Evolutionary conservation across 192 early-diverging fungal species (phyloP), one percentile per base, ranked within the genome.

Genomic region (Nowakowskiella sp.): DNA sequence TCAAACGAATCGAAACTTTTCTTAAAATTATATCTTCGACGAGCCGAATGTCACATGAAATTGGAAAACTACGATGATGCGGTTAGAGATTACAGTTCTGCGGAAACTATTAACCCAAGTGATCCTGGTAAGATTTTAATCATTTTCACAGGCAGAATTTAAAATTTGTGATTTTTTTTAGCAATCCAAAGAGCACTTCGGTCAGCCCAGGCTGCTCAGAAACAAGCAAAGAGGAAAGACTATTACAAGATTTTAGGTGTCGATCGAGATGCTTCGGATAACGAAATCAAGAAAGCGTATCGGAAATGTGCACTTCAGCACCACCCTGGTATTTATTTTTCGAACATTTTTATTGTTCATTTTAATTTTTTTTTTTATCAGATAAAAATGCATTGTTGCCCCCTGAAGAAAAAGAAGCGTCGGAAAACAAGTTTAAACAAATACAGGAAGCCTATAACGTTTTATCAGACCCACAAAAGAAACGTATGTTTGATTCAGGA

Each of bases 241-340:
- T 97, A 94, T 59, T 99, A 99, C 70, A 83, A 92, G 66, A 86
- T 96, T 51, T 63, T 99, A 13, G 89, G 84, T 6, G 64, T 94
- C 19, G 25, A 65, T 6, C 86, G 85, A 62, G 68, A 74, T 36
- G 88, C 91, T 7, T 64, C 65, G 23, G 92, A 96, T 13, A 78
- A 77, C 32, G 78, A 76, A 30, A 67, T 80, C 53, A 78, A 76
- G 42, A 80, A 75, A 43, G 69, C 76, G 21, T 80, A 76, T 51
- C 52, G 76, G 2, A 77, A 73, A 43, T 70, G 88, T 9, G 92
- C 91, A 1, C 75, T 99, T 13, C 67, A 79, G 55, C 82, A 90
- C 67, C 93, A 99, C 58, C 93, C 91, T 30, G 62, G 65, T 74
- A 32, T 19, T 10, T 23, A 31, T 26, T 19, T 23, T 33, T 27